Percentiles rank a stretch among this genome's conserved stretches.
These are phyloP conservation scores for Ophiosphaerella herpotricha DNA, from an alignment of 2,329 filamentous ascomycete genomes.

Conservation along the genomic window DNA sequence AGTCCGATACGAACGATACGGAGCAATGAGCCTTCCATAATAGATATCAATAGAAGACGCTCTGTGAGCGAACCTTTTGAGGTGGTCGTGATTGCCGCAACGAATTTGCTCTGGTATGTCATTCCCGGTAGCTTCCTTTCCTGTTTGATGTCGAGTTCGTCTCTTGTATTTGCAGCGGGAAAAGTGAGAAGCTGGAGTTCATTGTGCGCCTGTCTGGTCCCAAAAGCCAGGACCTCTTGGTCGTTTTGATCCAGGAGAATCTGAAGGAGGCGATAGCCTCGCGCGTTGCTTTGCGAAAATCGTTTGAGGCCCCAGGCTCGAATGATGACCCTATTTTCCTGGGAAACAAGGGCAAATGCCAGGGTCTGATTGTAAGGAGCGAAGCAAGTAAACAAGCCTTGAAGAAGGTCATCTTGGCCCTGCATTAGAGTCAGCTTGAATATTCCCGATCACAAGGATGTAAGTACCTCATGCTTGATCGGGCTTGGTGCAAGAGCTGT, in stretches of 20 bases:
- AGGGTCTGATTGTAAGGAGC: not conserved
- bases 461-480: constrained; percentile 1
- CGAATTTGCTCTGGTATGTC: constrained; percentile 5
- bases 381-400: constrained; percentile 3
- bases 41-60: not conserved
- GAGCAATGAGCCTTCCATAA: not conserved
- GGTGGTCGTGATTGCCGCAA: not conserved
- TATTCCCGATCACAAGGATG: not conserved
- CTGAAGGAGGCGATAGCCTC: constrained; percentile 3
- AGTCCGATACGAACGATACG: not conserved
- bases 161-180: not conserved
- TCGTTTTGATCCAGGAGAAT: not conserved
- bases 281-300: constrained; percentile 1
- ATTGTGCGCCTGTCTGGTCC: constrained; percentile 3
- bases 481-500: not conserved
- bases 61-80: not conserved
- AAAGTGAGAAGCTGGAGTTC: constrained; percentile 3
- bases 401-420: constrained; percentile 5
- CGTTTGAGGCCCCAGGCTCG: not conserved
- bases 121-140: not conserved
- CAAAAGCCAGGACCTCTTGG: not conserved
- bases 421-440: not conserved
- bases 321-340: constrained; percentile 4
- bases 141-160: not conserved
- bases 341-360: not conserved